Evolutionary conservation across 768 basidiomycete species (phyloP).

Genomic region (Kwoniella sp.): DNA sequence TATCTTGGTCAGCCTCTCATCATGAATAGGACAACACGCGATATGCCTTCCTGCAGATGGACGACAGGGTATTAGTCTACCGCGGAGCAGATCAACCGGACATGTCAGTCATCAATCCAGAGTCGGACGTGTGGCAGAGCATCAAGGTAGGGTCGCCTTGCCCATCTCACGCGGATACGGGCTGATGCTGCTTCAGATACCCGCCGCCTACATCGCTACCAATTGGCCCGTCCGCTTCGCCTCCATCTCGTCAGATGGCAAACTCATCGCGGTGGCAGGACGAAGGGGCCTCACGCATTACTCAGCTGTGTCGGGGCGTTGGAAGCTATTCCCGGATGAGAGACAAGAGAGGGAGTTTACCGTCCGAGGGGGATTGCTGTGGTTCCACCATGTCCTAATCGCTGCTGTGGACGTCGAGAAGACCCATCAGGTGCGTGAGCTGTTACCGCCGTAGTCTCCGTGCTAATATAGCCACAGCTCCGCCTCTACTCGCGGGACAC

Average conservation of each 20-base stretch:
- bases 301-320: conserved; percentile 86
- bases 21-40: conserved; percentile 77
- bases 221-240: conserved; percentile 96
- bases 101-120: conserved; percentile 96
- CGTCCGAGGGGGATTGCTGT: conserved; percentile 85
- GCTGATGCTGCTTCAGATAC: conserved; percentile 58
- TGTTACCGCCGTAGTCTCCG: background rate
- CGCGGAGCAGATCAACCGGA: conserved; percentile 96
- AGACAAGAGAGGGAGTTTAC: conserved; percentile 79
- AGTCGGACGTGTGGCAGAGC: conserved; percentile 96
- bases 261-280: conserved; percentile 87
- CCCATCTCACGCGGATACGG: background rate
- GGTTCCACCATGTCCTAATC: conserved; percentile 94
- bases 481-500: conserved; percentile 90
- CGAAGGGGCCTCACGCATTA: conserved; percentile 87
- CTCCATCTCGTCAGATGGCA: conserved; percentile 81
- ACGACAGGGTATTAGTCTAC: conserved; percentile 87
- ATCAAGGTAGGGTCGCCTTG: conserved; percentile 64
- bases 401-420: conserved; percentile 79
- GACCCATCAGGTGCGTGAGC: conserved; percentile 60
- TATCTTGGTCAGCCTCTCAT: background rate
- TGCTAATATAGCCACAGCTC: conserved; percentile 57
- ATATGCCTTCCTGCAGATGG: conserved; percentile 91
- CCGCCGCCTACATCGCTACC: conserved; percentile 74
- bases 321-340: conserved; percentile 81